Percentiles rank a stretch among this genome's conserved stretches.
Evolutionary conservation across 2,329 filamentous ascomycete genomes (phyloP).

Genomic region (Scytalidium sp.): DNA sequence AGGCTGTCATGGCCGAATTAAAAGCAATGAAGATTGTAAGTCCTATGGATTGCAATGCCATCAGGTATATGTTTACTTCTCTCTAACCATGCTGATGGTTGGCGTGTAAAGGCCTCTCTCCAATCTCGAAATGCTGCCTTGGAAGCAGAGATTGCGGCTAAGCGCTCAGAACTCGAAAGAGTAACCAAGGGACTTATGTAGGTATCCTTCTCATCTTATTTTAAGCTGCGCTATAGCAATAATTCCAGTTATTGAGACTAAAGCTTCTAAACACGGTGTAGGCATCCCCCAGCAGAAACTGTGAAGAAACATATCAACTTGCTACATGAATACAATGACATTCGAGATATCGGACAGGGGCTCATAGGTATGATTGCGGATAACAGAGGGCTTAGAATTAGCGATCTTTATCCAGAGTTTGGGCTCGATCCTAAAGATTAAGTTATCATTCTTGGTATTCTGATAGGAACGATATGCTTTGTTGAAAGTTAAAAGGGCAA

Average conservation of each 20-base stretch:
- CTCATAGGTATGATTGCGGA: slow-evolving; percentile 67
- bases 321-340: slow-evolving; percentile 68
- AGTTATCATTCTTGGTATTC: neutral
- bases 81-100: slow-evolving; percentile 32
- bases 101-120: slow-evolving; percentile 19
- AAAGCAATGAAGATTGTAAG: slow-evolving; percentile 27
- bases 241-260: neutral
- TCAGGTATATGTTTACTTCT: neutral
- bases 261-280: slow-evolving; percentile 1
- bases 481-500: too few relatives aligned
- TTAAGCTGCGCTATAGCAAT: neutral
- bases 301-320: slow-evolving; percentile 62
- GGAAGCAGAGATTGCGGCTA: slow-evolving; percentile 26
- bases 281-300: slow-evolving; percentile 37
- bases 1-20: slow-evolving; percentile 22
- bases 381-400: slow-evolving; percentile 46
- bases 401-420: slow-evolving; percentile 31
- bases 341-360: slow-evolving; percentile 65
- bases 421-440: slow-evolving; percentile 28
- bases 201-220: neutral
- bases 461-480: too few relatives aligned
- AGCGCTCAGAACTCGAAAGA: slow-evolving; percentile 33
- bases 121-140: slow-evolving; percentile 45
- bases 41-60: slow-evolving; percentile 2
- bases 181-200: slow-evolving; percentile 29